These are phyloP conservation scores for Cyclotella cryptica DNA, from an alignment of 108 stramenopile genomes.

Conservation along the genomic window DNA sequence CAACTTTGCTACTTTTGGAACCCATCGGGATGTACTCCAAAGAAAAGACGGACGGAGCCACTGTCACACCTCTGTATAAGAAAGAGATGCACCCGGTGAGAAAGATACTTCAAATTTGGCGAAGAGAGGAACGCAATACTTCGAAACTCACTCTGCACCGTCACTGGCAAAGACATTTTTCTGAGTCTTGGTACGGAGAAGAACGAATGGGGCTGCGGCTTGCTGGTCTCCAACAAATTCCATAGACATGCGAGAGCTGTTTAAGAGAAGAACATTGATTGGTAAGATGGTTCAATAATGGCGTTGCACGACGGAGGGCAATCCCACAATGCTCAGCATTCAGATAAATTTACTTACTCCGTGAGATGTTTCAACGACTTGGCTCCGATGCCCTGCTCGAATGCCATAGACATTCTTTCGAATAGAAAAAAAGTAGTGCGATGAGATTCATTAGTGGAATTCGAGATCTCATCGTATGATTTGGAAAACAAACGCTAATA, in stretches of 20 bases:
- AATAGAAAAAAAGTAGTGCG: no score
- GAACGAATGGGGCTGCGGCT: not conserved
- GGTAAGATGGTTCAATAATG: not conserved
- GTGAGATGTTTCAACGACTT: no score
- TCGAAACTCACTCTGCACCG: not conserved
- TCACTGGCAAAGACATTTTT: constrained; percentile 6
- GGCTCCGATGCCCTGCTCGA: no score
- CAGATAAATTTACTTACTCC: no score
- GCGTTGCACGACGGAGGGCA: not conserved
- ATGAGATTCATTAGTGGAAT: no score
- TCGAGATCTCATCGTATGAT: no score
- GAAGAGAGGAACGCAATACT: not conserved
- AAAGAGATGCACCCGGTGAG: not conserved
- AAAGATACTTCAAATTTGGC: not conserved
- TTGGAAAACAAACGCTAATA: not conserved
- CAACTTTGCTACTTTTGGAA: constrained; percentile 6
- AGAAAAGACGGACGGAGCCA: not conserved
- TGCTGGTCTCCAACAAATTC: not conserved
- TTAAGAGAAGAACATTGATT: not conserved
- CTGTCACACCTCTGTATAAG: no score
- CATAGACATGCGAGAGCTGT: not conserved
- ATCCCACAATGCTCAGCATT: no score
- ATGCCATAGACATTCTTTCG: no score
- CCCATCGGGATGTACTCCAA: not conserved
- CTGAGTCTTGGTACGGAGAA: not conserved